Evolutionary conservation across 2,329 filamentous ascomycete genomes (phyloP).

Genomic region (Monilinia vaccinii-corymbosi): DNA sequence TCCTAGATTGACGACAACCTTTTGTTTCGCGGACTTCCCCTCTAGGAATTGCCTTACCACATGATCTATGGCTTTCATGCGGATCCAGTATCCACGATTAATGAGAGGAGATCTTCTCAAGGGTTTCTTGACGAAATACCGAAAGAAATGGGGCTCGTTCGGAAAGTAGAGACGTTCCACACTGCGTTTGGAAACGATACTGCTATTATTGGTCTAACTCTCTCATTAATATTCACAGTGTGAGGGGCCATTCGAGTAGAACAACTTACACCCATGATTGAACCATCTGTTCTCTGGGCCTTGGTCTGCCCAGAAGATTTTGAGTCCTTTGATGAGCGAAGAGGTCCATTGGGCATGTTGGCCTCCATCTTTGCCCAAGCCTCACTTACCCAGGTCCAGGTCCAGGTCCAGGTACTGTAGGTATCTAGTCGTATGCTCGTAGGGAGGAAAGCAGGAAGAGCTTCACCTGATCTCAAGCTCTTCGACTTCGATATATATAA

Average conservation of each 20-base stretch:
- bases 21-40: conserved; percentile 44
- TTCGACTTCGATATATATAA: too few species aligned
- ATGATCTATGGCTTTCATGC: conserved; percentile 69
- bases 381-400: not conserved
- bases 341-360: not conserved
- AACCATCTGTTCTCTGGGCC: conserved; percentile 34
- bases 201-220: conserved; percentile 73
- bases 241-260: not conserved
- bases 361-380: not conserved
- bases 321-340: conserved; percentile 1
- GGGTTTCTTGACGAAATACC: conserved; percentile 78
- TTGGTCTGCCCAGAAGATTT: conserved; percentile 2
- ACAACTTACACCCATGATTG: conserved; percentile 25
- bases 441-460: not conserved
- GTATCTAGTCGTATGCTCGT: too few species aligned
- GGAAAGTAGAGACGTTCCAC: conserved; percentile 84
- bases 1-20: conserved; percentile 74
- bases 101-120: conserved; percentile 79
- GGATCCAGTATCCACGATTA: conserved; percentile 53
- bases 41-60: conserved; percentile 66
- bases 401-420: too few species aligned
- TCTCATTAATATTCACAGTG: not conserved
- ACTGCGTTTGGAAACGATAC: conserved; percentile 84
- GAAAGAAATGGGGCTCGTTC: conserved; percentile 71
- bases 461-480: not conserved